Percentiles rank a stretch among this genome's conserved stretches.
Evolutionary conservation across 1,284 basidiomycete species (phyloP).

Genomic region (Melanopsichium pennsylvanicum): DNA sequence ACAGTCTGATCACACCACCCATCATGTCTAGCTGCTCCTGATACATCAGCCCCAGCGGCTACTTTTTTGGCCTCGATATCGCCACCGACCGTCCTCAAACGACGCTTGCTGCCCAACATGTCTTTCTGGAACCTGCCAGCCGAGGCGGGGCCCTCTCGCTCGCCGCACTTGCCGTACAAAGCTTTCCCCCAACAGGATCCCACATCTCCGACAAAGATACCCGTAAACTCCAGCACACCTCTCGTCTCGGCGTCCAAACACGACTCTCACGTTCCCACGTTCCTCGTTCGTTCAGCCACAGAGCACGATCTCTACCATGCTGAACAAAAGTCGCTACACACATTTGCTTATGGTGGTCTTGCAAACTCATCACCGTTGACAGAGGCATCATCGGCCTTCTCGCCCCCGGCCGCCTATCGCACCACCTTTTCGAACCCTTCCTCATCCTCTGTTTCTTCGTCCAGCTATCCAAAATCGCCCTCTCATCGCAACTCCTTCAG

Average conservation of each 20-base stretch:
- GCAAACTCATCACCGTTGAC: constrained; percentile 13
- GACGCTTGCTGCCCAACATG: constrained; percentile 8
- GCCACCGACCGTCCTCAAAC: too few species aligned
- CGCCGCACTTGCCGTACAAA: constrained; percentile 12
- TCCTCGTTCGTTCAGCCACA: constrained; percentile 35
- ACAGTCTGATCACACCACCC: neutral
- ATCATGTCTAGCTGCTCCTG: too few species aligned
- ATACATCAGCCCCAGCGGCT: too few species aligned
- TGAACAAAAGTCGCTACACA: constrained; percentile 32
- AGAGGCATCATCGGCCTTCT: constrained; percentile 15
- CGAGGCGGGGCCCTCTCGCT: constrained; percentile 37
- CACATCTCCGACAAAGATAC: constrained; percentile 11
- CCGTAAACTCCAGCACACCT: neutral
- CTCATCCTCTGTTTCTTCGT: constrained; percentile 38
- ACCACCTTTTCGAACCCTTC: constrained; percentile 48
- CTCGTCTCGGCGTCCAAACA: constrained; percentile 14
- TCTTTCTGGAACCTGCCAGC: constrained; percentile 27
- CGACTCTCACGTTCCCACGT: constrained; percentile 33
- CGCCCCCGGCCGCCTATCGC: constrained; percentile 27
- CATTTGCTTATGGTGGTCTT: constrained; percentile 25
- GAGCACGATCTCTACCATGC: constrained; percentile 38
- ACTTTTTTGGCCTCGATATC: too few species aligned
- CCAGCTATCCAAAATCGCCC: constrained; percentile 23
- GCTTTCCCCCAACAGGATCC: constrained; percentile 5
- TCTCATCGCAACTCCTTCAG: constrained; percentile 49